Conservation (phyloP, 2,329 filamentous ascomycete genomes). For the Ilyonectria robusta region DNA sequence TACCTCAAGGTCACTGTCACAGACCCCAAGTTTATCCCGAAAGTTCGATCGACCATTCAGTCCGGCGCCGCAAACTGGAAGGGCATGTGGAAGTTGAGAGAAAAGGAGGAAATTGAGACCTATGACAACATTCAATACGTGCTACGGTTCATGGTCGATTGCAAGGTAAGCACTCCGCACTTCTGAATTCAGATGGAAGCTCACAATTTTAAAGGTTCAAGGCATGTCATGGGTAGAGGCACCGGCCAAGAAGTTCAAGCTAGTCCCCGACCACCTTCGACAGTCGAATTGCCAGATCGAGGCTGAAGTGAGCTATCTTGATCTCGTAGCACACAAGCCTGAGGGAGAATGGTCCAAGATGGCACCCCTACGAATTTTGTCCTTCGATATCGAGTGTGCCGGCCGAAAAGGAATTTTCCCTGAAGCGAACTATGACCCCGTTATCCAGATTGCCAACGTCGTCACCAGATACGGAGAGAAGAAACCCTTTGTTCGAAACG, state of each 20-base stretch:
- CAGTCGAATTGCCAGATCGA: constrained; percentile 98
- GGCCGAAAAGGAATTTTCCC: constrained; percentile 98
- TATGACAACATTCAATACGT: constrained; percentile 98
- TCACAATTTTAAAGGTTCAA: constrained; percentile 70
- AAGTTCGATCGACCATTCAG: constrained; percentile 83
- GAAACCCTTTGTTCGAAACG: constrained; percentile 95
- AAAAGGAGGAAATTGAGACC: constrained; percentile 83
- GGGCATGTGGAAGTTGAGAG: constrained; percentile 82
- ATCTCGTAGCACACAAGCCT: constrained; percentile 88
- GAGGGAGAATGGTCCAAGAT: constrained; percentile 98
- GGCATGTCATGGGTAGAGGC: constrained; percentile 99
- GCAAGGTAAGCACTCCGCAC: constrained; percentile 70
- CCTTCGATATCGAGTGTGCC: constrained; percentile 99
- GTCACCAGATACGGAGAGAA: constrained; percentile 95
- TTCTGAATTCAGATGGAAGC: not conserved
- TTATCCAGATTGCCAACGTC: constrained; percentile 98
- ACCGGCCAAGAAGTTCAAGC: constrained; percentile 78
- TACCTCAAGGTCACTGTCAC: constrained; percentile 95
- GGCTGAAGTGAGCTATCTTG: constrained; percentile 84
- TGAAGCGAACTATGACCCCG: constrained; percentile 90
- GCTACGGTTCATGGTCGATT: constrained; percentile 97
- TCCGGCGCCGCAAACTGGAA: constrained; percentile 88
- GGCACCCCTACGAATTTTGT: constrained; percentile 91
- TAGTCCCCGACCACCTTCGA: constrained; percentile 75
- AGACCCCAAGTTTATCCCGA: constrained; percentile 87